phyloP scores from a whole-genome alignment of 495 filamentous ascomycete species.

The Xylaria venustula region DNA sequence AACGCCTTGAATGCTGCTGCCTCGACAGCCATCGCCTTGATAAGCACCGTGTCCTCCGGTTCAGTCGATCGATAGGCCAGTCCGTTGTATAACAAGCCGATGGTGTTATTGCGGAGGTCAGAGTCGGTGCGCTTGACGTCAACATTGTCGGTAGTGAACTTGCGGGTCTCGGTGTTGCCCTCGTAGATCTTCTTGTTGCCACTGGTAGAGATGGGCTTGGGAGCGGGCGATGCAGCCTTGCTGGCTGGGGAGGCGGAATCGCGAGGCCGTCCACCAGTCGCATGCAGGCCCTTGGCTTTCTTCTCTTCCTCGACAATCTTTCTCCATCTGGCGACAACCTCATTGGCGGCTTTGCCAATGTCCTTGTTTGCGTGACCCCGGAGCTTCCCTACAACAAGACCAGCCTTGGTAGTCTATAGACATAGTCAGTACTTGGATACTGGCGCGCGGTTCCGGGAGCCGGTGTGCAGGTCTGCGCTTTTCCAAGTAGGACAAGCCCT shows the following conservation, averaged over 20 bases:
- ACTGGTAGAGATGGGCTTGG: conserved; percentile 30
- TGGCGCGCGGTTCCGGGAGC: neutral
- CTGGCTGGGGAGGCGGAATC: conserved; percentile 32
- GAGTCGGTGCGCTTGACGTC: conserved; percentile 69
- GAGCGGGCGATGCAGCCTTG: conserved; percentile 39
- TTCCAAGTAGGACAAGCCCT: too few species aligned
- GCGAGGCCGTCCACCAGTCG: conserved; percentile 33
- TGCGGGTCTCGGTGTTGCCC: conserved; percentile 75
- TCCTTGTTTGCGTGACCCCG: conserved; percentile 71
- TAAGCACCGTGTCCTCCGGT: conserved; percentile 56
- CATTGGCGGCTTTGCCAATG: conserved; percentile 68
- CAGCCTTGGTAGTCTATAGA: conserved; percentile 78
- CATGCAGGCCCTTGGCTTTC: conserved; percentile 53
- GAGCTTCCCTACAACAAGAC: conserved; percentile 81
- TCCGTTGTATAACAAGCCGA: conserved; percentile 89
- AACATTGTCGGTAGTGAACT: conserved; percentile 75
- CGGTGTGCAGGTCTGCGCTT: too few species aligned
- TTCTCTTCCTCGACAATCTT: conserved; percentile 71
- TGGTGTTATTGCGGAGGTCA: conserved; percentile 70
- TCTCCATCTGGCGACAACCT: conserved; percentile 87
- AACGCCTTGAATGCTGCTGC: conserved; percentile 63
- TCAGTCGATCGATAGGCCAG: conserved; percentile 61
- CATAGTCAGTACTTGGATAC: neutral
- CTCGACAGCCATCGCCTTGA: conserved; percentile 71
- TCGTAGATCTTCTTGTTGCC: conserved; percentile 56